Conservation (phyloP, 2,329 filamentous ascomycete species). For the Bipolaris zeicola region DNA sequence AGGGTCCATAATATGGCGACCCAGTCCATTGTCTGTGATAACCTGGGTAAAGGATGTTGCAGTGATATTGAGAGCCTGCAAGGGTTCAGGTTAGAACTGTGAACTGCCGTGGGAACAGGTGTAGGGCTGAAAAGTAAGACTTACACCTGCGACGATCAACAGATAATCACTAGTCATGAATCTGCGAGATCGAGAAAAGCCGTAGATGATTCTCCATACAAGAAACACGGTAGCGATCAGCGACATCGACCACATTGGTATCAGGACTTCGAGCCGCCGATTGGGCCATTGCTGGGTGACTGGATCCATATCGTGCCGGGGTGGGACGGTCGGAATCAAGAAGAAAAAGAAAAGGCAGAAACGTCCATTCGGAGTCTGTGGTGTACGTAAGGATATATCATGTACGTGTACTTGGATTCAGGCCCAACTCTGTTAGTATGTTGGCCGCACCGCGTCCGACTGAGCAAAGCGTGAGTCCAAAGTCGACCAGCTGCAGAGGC, state of each 20-base stretch:
- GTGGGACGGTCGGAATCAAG: background rate
- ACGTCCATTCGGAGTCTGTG: conserved; percentile 1
- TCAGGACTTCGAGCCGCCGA: conserved; percentile 26
- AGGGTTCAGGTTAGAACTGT: conserved; percentile 8
- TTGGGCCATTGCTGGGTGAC: conserved; percentile 32
- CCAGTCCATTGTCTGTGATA: conserved; percentile 25
- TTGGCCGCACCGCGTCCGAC: conserved; percentile 2
- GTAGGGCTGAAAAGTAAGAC: conserved; percentile 10
- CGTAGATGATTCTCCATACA: conserved; percentile 33
- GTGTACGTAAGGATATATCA: conserved; percentile 5
- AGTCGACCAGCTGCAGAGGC: conserved; percentile 3
- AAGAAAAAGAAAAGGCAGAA: conserved; percentile 3
- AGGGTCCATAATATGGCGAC: conserved; percentile 33
- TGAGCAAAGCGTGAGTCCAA: conserved; percentile 5
- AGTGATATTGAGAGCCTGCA: conserved; percentile 24
- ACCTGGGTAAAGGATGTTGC: conserved; percentile 20
- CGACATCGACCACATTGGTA: conserved; percentile 25
- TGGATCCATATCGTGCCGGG: conserved; percentile 16
- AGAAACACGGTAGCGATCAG: conserved; percentile 31
- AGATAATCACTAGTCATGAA: conserved; percentile 35
- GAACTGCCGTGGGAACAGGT: background rate
- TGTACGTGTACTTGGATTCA: background rate
- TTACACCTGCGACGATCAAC: conserved; percentile 34
- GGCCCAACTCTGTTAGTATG: conserved; percentile 5
- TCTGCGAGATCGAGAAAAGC: conserved; percentile 22